A percentile compares a stretch with the other conserved stretches of the same genome.
Conservation (phyloP, 306 rosid genomes). For the Cicer arietinum region DNA sequence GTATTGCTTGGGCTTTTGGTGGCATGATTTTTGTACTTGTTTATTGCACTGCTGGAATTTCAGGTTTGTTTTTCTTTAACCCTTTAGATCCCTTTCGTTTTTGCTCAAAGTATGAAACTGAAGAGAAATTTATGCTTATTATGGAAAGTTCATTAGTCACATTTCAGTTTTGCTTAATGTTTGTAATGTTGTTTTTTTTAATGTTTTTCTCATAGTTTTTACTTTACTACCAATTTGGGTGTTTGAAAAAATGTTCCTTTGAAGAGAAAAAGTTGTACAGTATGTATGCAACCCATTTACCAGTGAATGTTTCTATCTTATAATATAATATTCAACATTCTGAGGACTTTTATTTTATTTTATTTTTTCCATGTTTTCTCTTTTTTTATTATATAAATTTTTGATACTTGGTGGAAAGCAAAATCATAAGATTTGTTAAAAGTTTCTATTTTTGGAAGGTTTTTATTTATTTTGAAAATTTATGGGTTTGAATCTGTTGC, state of each 20-base stretch:
- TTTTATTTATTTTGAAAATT: not conserved
- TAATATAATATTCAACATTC: not conserved
- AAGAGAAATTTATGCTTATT: too few relatives aligned
- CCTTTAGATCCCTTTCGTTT: constrained; percentile 32
- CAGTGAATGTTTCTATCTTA: constrained; percentile 21
- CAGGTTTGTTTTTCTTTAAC: constrained; percentile 54
- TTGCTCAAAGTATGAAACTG: not conserved
- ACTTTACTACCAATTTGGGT: constrained; percentile 1
- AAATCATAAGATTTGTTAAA: not conserved
- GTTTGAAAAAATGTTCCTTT: not conserved
- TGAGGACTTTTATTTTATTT: too few relatives aligned
- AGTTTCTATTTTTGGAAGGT: not conserved
- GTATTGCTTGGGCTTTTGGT: constrained; percentile 96
- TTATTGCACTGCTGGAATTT: constrained; percentile 98
- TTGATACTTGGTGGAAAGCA: too few relatives aligned
- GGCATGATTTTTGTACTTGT: constrained; percentile 98
- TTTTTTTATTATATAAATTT: too few relatives aligned
- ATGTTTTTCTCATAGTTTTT: not conserved
- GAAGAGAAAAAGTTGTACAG: constrained; percentile 2
- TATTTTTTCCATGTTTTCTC: too few relatives aligned
- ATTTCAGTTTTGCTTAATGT: not conserved
- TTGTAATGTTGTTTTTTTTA: not conserved
- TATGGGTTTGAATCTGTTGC: constrained; percentile 19
- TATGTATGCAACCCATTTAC: not conserved
- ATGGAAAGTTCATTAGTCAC: too few relatives aligned